Conservation (phyloP, 192 early-diverging fungal species). For the Coemansia sp. region DNA sequence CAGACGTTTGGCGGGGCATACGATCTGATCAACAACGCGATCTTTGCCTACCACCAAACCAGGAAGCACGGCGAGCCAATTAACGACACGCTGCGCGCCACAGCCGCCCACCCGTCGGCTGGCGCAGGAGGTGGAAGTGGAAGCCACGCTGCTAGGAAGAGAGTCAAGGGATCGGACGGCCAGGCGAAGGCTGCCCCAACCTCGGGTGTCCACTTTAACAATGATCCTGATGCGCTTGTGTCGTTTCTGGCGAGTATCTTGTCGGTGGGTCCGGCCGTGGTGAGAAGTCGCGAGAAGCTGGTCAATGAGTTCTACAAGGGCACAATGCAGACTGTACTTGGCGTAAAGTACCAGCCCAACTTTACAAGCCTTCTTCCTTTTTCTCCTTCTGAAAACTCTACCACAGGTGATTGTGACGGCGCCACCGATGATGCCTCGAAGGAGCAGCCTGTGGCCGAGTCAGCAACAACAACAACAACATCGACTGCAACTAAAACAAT, state of each 20-base stretch:
- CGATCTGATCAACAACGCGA: conserved; percentile 49
- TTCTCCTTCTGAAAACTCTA: neutral
- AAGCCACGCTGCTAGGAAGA: conserved; percentile 17
- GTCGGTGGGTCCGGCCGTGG: conserved; percentile 10
- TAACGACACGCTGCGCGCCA: conserved; percentile 27
- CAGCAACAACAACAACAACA: neutral
- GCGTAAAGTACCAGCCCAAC: conserved; percentile 42
- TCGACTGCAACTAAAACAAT: neutral
- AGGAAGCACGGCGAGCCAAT: conserved; percentile 50
- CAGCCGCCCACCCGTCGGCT: neutral
- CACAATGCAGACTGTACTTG: conserved; percentile 35
- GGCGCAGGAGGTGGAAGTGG: neutral
- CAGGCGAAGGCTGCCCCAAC: neutral
- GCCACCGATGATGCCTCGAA: neutral
- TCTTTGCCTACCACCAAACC: conserved; percentile 55
- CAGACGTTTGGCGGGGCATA: conserved; percentile 53
- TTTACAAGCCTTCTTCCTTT: conserved; percentile 19
- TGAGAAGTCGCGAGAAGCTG: conserved; percentile 20
- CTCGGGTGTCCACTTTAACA: conserved; percentile 7
- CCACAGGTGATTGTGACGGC: neutral
- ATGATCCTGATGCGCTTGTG: conserved; percentile 46
- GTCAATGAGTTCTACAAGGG: conserved; percentile 33
- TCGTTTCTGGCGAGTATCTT: conserved; percentile 54
- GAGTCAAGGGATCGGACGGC: conserved; percentile 23
- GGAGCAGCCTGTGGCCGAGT: neutral